Evolutionary conservation across 345 rosid species (phyloP).

Genomic region (Brassica carinata): DNA sequence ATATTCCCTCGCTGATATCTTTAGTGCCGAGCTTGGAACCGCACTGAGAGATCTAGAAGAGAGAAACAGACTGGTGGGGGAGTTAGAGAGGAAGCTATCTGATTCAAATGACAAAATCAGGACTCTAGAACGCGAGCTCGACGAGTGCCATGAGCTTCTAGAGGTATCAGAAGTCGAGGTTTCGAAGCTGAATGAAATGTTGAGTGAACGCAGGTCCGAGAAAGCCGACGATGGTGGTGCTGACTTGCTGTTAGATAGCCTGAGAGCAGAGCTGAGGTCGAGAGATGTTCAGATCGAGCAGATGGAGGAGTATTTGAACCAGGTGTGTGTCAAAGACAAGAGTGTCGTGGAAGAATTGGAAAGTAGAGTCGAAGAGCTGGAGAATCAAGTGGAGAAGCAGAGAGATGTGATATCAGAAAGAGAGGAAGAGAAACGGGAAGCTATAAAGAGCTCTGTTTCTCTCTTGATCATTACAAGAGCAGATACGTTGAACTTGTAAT

Average conservation of each 20-base stretch:
- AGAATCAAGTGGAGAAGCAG: slow-evolving; percentile 61
- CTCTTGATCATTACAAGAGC: slow-evolving; percentile 72
- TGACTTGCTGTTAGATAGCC: slow-evolving; percentile 46
- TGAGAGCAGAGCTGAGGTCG: slow-evolving; percentile 49
- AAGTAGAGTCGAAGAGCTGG: slow-evolving; percentile 51
- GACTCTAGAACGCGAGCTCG: slow-evolving; percentile 45
- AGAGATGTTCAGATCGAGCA: slow-evolving; percentile 51
- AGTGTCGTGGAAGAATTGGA: slow-evolving; percentile 43
- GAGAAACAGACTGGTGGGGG: slow-evolving; percentile 27
- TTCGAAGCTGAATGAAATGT: slow-evolving; percentile 36
- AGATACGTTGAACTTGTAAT: slow-evolving; percentile 59
- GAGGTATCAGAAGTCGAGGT: slow-evolving; percentile 47
- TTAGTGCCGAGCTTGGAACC: slow-evolving; percentile 47
- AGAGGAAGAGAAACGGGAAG: slow-evolving; percentile 86
- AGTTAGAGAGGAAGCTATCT: slow-evolving; percentile 40
- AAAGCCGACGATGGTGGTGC: slow-evolving; percentile 51
- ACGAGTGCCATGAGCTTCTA: slow-evolving; percentile 17
- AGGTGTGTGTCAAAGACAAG: slow-evolving; percentile 41
- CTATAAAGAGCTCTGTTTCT: slow-evolving; percentile 78
- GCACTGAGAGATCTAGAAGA: slow-evolving; percentile 24
- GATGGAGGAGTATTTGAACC: slow-evolving; percentile 56
- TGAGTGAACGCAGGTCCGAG: slow-evolving; percentile 56
- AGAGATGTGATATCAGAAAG: slow-evolving; percentile 48
- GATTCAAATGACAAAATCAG: slow-evolving; percentile 33
- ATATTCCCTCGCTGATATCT: slow-evolving; percentile 26